Base-by-base conservation (phyloP, 805 yeast genomes). In the Metschnikowia cerradonensis region DNA sequence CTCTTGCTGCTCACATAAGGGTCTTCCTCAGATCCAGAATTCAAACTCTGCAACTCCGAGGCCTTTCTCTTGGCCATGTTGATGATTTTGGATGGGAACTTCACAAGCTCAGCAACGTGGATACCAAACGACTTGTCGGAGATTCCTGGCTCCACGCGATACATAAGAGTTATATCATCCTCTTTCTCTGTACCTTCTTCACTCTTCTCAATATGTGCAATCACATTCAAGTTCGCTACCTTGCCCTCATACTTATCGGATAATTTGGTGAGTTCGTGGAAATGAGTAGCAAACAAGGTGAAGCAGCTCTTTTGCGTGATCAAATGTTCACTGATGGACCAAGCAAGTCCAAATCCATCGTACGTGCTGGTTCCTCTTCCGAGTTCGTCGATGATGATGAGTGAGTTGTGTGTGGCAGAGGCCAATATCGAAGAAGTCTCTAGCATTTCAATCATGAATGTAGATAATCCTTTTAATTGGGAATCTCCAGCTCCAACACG, bases 401-500 rank as follows among this genome's bases (percentile, higher is more conserved):
- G 76, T 6, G 97, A 90, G 54, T 87, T 84, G 31, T 74, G 67
- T 0, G 94, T 84, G 1, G 96, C 91, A 6, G 88, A 81, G 52
- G 87, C 83, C 51, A 94, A 74, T 57, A 94, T 92, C 2, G 92
- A 82, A 0, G 96, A 85, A 47, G 96, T 89, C 62, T 94, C 99
- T 47, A 90, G 75, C 97, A 94, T 90, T 67, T 94, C 99, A 26
- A 96, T 88, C 88, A 88, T 88, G 61, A 94, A 94, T 0, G 99
- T 94, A 0, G 98, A 91, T 30, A 94, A 89, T 23, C 99, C 99
- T 67, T 92, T 91, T 63, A 94, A 76, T 68, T 94, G 99, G 0
- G 97, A 92, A 66, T 94, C 99, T 11, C 97, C 96, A 2, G 99
- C 98, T 10, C 99, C 99, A n/a, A 94, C 97, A 63, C 99, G 82